Base-by-base conservation (phyloP, 2,329 filamentous ascomycete species). In the Lecanicillium sp. region DNA sequence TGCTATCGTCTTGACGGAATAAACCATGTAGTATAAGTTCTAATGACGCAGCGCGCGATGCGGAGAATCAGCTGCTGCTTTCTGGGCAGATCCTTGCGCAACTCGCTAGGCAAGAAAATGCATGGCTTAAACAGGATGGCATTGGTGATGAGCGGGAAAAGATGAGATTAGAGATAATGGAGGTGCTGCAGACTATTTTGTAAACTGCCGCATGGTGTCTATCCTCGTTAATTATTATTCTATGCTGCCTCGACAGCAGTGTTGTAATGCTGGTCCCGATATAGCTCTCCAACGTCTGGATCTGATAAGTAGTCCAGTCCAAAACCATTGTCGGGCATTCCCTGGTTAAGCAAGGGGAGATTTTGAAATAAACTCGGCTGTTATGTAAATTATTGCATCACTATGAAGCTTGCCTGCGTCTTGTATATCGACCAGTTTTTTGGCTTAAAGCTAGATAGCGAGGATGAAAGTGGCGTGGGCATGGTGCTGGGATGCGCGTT, bases 281-380 rank as follows among this genome's bases (percentile, higher is more conserved):
- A 25, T 25, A 25, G 7, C 22, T 25, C 22, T 25, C 22, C 22
- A 25, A 25, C 6, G 22, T 25, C 22, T 25, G 22, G 57, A 47
- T 68, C 69, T 28, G 67, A 67, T 30, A 76, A 58, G 32, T 71
- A 63, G 40, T 75, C 70, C 11, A 64, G 70, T 28, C 68, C 67
- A 35, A 73, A 73, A 29, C 71, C 68, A 3, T 65, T 65, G 45
- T 73, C 71, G 19, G 74, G 54, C 3, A 75, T 53, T 3, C 67
- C 65, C 42, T 73, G 70, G 38, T 60, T 67, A 22, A 74, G 55
- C 57, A 73, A 57, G 33, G 65, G 58, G 45, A 69, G 60, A 35
- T 63, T 60, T 30, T 65, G 60, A 47, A 66, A 61, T 37, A 64
- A 53, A 12, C 59, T 54, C 28, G 63, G 56, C 18, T 65, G 63